These are phyloP conservation scores for Stenocarpella maydis DNA, from an alignment of 2,329 filamentous ascomycete genomes.

Conservation along the genomic window DNA sequence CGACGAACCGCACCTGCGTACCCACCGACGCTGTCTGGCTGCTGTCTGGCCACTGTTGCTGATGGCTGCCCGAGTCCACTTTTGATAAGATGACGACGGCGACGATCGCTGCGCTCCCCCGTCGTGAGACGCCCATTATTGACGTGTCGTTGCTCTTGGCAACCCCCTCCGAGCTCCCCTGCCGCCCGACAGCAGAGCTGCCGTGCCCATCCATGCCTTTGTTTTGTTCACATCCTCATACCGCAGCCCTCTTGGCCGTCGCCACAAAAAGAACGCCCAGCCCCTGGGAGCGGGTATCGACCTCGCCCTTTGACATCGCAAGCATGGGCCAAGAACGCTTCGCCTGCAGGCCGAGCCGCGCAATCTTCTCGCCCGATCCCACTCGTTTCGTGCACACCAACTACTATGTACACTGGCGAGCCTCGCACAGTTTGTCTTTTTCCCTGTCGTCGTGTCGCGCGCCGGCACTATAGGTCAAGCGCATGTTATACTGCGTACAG, in stretches of 20 bases:
- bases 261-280: slow-evolving; percentile 22
- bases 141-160: slow-evolving; percentile 29
- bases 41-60: neutral
- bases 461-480: neutral
- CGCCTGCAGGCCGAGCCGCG: slow-evolving; percentile 5
- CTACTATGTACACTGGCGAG: neutral
- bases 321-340: slow-evolving; percentile 13
- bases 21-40: slow-evolving; percentile 6
- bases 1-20: too few relatives aligned
- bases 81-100: too few relatives aligned
- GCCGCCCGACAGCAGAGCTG: neutral
- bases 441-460: neutral
- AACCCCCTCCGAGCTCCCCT: neutral
- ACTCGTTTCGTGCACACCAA: slow-evolving; percentile 16
- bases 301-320: neutral
- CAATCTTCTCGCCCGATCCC: slow-evolving; percentile 23
- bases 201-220: neutral
- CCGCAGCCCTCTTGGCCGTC: slow-evolving; percentile 4
- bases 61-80: slow-evolving; percentile 20
- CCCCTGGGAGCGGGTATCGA: slow-evolving; percentile 5
- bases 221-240: neutral
- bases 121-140: slow-evolving; percentile 12
- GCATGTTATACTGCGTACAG: slow-evolving; percentile 9
- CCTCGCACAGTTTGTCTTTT: neutral
- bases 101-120: neutral